Evolutionary conservation across 2,329 filamentous ascomycete species (phyloP).

Genomic region (Talaromyces funiculosus): DNA sequence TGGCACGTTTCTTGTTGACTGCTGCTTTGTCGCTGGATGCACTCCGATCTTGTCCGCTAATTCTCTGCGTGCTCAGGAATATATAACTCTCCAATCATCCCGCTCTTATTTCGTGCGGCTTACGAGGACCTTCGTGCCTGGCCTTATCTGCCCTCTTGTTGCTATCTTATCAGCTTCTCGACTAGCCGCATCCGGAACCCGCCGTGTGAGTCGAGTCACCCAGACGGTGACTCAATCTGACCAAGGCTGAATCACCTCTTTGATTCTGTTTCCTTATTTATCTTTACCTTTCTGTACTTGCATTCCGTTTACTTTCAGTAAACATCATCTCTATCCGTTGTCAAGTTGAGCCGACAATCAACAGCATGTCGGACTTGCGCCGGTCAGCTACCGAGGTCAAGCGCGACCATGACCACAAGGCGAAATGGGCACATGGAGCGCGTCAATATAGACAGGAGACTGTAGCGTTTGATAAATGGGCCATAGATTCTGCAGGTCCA

Average conservation of each 20-base stretch:
- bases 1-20: not conserved
- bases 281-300: not conserved
- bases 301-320: not conserved
- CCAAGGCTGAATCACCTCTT: not conserved
- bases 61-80: not conserved
- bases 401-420: constrained; percentile 34
- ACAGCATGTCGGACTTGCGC: constrained; percentile 43
- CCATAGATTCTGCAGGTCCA: not conserved
- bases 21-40: not conserved
- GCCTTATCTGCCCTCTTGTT: not conserved
- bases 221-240: constrained; percentile 1
- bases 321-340: not conserved
- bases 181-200: constrained; percentile 2
- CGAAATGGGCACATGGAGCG: constrained; percentile 36
- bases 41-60: not conserved
- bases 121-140: not conserved
- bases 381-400: constrained; percentile 47
- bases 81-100: not conserved
- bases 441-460: constrained; percentile 14
- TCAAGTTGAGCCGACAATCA: not conserved
- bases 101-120: not conserved
- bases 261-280: not conserved
- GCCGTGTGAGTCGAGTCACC: not conserved
- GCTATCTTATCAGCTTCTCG: not conserved
- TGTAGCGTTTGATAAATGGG: not conserved